These are phyloP conservation scores for Leccinum sublutescens DNA, from an alignment of 768 basidiomycete species.

Conservation along the genomic window DNA sequence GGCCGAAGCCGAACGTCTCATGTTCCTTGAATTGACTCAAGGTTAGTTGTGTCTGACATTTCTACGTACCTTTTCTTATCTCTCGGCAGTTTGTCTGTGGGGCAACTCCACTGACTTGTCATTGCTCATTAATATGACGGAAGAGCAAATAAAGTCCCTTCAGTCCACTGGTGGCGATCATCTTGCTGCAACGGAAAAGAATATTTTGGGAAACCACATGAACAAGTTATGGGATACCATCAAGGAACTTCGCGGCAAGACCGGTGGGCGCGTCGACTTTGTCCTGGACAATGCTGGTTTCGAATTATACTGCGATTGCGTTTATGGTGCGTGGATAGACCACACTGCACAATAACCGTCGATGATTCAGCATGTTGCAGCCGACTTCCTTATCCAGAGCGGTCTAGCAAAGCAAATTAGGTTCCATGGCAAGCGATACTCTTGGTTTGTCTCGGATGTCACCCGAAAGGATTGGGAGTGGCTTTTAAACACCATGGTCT, in stretches of 20 bases:
- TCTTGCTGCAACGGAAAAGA: slow-evolving; percentile 93
- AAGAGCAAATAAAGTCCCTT: slow-evolving; percentile 94
- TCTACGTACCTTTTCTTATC: not conserved
- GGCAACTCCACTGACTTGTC: slow-evolving; percentile 97
- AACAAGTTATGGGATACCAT: slow-evolving; percentile 70
- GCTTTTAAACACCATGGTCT: slow-evolving; percentile 84
- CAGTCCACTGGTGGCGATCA: slow-evolving; percentile 96
- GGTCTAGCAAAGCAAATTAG: slow-evolving; percentile 81
- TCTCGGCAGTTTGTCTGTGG: slow-evolving; percentile 82
- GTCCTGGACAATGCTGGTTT: slow-evolving; percentile 83
- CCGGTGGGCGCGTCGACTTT: slow-evolving; percentile 76
- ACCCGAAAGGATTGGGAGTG: slow-evolving; percentile 95
- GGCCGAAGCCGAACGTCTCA: slow-evolving; percentile 69
- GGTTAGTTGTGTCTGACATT: slow-evolving; percentile 40
- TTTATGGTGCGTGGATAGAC: slow-evolving; percentile 59
- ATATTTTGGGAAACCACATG: slow-evolving; percentile 88
- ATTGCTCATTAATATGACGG: slow-evolving; percentile 94
- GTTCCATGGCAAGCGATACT: slow-evolving; percentile 95
- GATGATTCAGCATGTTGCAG: slow-evolving; percentile 37
- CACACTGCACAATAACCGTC: not conserved
- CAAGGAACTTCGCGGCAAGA: slow-evolving; percentile 63
- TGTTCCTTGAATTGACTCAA: slow-evolving; percentile 94
- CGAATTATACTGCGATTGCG: slow-evolving; percentile 84
- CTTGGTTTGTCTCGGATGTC: slow-evolving; percentile 94
- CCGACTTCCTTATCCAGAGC: slow-evolving; percentile 91